Base-by-base conservation (phyloP, 768 basidiomycete genomes). In the Leccinum subtestaceum region DNA sequence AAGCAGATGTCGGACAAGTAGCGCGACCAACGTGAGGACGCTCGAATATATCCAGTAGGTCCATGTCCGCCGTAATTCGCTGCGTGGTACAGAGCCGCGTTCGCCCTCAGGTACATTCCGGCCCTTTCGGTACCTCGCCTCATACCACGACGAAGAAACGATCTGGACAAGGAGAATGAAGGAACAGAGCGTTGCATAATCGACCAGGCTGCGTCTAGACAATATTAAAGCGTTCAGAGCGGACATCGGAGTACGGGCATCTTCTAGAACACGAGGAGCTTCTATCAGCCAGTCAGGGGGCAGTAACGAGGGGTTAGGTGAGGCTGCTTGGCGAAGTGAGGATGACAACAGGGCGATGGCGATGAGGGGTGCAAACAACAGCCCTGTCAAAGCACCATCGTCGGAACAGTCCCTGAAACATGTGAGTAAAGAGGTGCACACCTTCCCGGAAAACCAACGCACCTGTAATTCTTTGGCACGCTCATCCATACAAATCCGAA, bases 401-500 rank as follows among this genome's bases (percentile, higher is more conserved):
- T 96, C 95, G 12, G 81, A 74, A 50, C 87, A 89, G 57, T 90
- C 84, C 69, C 93, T 94, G 60, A 63, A 43, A 53, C 55, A 62
- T 58, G 51, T 62, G 50, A 71, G 58, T n/a, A 48, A 47, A 21
- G 55, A 55, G 10, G 36, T 45, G 45, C 17, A 54, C 1, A 54
- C 13, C 53, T 49, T 48, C 19, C 29, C 29, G 31, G 29, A n/a
- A 47, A 36, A 32, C 46, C 52, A 43, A 66, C 76, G 45, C 62
- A 88, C 90, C 91, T 80, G 68, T 91, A 94, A 67, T 94, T 92
- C 72, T 92, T 91, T 0, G 89, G 88, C 5, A 92, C 90, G 15
- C 91, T 89, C 92, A 94, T 93, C 91, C 91, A 94, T 25, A 93
- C 81, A 67, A 85, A 89, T 34, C 86, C 85, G 57, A 85, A 84